These are phyloP conservation scores for Dryas alaskensis DNA, from an alignment of 306 rosid species.

Conservation along the genomic window DNA sequence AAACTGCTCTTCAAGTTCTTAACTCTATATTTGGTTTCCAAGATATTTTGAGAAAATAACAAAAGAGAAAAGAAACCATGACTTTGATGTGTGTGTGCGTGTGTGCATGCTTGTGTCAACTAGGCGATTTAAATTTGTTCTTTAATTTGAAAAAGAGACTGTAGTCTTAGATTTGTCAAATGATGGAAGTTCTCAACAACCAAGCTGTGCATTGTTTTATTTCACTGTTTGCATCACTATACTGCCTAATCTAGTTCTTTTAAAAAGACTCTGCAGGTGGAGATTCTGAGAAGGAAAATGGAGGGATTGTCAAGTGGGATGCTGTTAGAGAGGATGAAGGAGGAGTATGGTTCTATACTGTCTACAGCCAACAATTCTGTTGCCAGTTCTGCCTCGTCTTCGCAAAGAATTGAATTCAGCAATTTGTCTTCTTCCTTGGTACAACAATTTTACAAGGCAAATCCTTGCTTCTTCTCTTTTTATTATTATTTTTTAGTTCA, in stretches of 20 bases:
- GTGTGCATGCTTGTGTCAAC: background rate
- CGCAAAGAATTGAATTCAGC: slow-evolving; percentile 49
- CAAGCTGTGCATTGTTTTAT: background rate
- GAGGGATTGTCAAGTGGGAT: slow-evolving; percentile 80
- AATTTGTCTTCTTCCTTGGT: slow-evolving; percentile 40
- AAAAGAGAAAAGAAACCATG: no score
- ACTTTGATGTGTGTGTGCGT: no score
- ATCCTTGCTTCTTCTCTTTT: slow-evolving; percentile 10
- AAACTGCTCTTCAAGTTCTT: background rate
- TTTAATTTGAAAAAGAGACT: background rate
- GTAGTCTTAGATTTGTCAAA: background rate
- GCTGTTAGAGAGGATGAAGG: slow-evolving; percentile 76
- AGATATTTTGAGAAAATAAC: no score
- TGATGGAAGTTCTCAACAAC: background rate
- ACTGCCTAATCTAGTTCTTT: background rate
- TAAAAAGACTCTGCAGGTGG: slow-evolving; percentile 47
- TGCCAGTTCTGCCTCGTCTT: slow-evolving; percentile 56
- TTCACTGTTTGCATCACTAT: background rate
- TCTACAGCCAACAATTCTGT: slow-evolving; percentile 53
- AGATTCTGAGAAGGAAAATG: slow-evolving; percentile 82
- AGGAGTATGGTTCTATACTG: slow-evolving; percentile 79
- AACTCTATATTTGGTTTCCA: background rate
- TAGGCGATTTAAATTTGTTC: background rate
- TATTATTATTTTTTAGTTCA: background rate
- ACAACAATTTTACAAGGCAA: slow-evolving; percentile 40